Evolutionary conservation across 768 basidiomycete species (phyloP), one percentile per base, ranked within the genome.

Genomic region (Hypholoma sublateritium): DNA sequence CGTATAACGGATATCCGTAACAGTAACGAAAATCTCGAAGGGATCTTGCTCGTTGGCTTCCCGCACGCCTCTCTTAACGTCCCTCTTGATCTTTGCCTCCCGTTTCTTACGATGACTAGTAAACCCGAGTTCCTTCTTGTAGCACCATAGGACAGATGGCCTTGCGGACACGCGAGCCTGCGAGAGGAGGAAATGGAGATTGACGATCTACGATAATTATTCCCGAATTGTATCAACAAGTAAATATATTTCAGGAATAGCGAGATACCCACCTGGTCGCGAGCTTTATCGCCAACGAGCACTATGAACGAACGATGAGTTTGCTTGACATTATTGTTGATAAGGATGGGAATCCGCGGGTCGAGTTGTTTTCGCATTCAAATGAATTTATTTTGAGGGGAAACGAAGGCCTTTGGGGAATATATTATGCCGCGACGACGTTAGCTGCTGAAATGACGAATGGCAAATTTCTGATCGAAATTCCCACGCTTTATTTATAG

Each of bases 1-100:
- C 86, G 92, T 94, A 77, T 99, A 99, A 55, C 96, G 88, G 57
- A 99, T 98, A 70, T 99, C 96, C 3, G 96, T 98, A n/a, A 98
- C 95, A 0, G 93, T 91, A 12, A 98, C 88, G 69, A 99, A 99
- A 42, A 98, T 93, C 75, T 99, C 97, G 70, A 99, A 98, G 1
- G 97, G 96, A 70, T 92, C 87, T 69, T 97, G 92, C 57, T 99
- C 95, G 68, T 97, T 95, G 2, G 89, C 85, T 66, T 99, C 96
- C 22, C 97, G 83, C 34, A 94, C 84, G 5, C 96, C 96, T 12
- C 93, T 85, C 72, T 97, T 98, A 28, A 97, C 87, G 69, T 99
- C 95, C 52, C 93, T 81, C 71, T 97, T 98, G 63, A 98, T 94
- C 75, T 95, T 98, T 25, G 88, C 91, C 72, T 98, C 96, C 49